Evolutionary conservation across 106 monocot genomes (phyloP), one percentile per base, ranked within the genome.

Genomic region (Dendrobium officinale): DNA sequence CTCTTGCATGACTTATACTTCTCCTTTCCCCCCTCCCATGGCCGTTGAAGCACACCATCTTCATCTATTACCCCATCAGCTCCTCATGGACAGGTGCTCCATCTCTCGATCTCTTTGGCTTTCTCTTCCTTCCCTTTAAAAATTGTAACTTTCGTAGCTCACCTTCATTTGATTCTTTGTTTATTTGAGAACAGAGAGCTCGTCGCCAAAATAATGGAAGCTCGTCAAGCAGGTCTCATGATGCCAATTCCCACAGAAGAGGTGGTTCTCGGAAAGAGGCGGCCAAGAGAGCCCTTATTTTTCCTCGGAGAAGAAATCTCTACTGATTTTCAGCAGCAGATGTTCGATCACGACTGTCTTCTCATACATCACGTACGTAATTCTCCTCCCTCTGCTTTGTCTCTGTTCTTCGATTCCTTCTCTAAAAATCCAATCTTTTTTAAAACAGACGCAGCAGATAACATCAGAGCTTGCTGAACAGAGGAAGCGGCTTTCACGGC

Each of bases 21-120:
- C 26, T 20, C 37, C 5, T 37, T 67, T 19, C 0, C 79, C 78
- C 19, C 33, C 64, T 31, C 44, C 5, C 1, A 90, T 90, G 89
- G 89, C 90, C 78, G 92, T 92, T 81, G 89, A 90, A 81, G 84
- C 88, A 33, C 92, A 87, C 78, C 77, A 89, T 83, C 82, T 83
- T 80, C 85, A 47, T 78, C 85, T 88, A 80, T 80, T 87, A 84
- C 42, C 80, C 40, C 55, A 59, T 59, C 86, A 80, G 66, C 70
- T 73, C 83, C 22, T 76, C 76, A 47, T 26, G n/a, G 42, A 49
- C 76, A 76, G 76, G 76, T 76, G 4, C 2, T 26, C 2, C 15
- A 26, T 49, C 49, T 47, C 9, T 27, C n/a, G n/a, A n/a, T n/a
- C 15, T 10, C 22, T 44, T 16, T 9, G 43, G 29, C 18, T 43